Conservation (phyloP, 352 stramenopile genomes). For the Pythium aphanidermatum region DNA sequence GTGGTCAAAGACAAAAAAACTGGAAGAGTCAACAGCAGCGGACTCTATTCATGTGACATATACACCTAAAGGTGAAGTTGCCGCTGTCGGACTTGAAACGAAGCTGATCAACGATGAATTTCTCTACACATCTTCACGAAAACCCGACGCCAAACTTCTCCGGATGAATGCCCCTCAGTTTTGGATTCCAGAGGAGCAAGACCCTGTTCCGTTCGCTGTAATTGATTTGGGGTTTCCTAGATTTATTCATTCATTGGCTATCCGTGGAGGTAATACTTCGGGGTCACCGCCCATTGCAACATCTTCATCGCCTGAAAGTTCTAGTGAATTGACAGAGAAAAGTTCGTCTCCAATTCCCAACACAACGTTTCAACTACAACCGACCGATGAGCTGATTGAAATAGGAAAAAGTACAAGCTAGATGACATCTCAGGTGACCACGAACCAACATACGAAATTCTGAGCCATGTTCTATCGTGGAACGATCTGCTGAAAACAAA, state of each 20-base stretch:
- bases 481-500: constrained; percentile 66
- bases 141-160: constrained; percentile 46
- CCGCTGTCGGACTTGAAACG: constrained; percentile 52
- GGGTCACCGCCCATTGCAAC: constrained; percentile 10
- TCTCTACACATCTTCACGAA: constrained; percentile 47
- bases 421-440: constrained; percentile 47
- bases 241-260: constrained; percentile 49
- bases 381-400: constrained; percentile 24
- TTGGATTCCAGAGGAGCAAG: constrained; percentile 51
- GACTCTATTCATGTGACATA: constrained; percentile 19
- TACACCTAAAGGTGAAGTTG: constrained; percentile 43
- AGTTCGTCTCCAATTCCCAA: background rate
- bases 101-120: constrained; percentile 52
- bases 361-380: constrained; percentile 45
- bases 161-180: constrained; percentile 52
- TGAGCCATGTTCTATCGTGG: constrained; percentile 74
- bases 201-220: constrained; percentile 45
- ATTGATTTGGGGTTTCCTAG: constrained; percentile 70
- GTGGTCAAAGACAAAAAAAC: constrained; percentile 18
- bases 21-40: constrained; percentile 1
- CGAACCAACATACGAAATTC: constrained; percentile 55
- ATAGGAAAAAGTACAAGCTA: constrained; percentile 32
- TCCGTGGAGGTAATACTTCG: constrained; percentile 45
- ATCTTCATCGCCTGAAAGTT: background rate
- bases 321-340: background rate